Conservation (phyloP, 75 land plant species). For the Cunninghamia lanceolata region DNA sequence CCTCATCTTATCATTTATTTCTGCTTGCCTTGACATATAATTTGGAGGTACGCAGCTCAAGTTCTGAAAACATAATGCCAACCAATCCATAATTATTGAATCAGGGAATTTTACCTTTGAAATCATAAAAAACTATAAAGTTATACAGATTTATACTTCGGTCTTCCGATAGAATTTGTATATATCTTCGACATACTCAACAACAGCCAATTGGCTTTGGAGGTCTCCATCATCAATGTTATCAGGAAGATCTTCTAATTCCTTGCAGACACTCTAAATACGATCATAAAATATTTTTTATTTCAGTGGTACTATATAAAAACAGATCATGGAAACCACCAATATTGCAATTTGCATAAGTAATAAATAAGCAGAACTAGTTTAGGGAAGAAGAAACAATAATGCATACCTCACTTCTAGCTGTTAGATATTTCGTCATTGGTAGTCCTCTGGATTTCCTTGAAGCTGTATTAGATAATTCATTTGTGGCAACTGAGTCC, state of each 20-base stretch:
- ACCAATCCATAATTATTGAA: not conserved
- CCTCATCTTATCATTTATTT: too few species aligned
- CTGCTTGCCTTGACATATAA: too few species aligned
- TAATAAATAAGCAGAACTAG: not conserved
- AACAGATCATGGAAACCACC: not conserved
- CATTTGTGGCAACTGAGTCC: not conserved
- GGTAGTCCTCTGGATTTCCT: not conserved
- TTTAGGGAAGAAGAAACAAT: not conserved
- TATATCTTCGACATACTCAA: too few species aligned
- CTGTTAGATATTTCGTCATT: too few species aligned
- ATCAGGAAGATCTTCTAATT: slow-evolving; percentile 25
- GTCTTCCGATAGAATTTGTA: too few species aligned
- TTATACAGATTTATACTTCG: not conserved
- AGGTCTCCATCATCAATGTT: too few species aligned
- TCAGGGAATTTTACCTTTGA: not conserved
- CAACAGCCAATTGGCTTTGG: too few species aligned
- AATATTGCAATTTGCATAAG: not conserved
- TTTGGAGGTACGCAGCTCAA: slow-evolving; percentile 43
- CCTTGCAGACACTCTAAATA: slow-evolving; percentile 58
- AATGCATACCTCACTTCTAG: too few species aligned
- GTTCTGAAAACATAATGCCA: slow-evolving; percentile 21
- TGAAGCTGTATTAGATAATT: not conserved
- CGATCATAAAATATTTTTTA: not conserved
- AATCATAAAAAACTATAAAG: not conserved
- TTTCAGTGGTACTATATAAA: not conserved